Percentiles rank a stretch among this genome's conserved stretches.
These are phyloP conservation scores for Komagataea norvegica DNA, from an alignment of 1,139 yeast genomes.

Conservation along the genomic window DNA sequence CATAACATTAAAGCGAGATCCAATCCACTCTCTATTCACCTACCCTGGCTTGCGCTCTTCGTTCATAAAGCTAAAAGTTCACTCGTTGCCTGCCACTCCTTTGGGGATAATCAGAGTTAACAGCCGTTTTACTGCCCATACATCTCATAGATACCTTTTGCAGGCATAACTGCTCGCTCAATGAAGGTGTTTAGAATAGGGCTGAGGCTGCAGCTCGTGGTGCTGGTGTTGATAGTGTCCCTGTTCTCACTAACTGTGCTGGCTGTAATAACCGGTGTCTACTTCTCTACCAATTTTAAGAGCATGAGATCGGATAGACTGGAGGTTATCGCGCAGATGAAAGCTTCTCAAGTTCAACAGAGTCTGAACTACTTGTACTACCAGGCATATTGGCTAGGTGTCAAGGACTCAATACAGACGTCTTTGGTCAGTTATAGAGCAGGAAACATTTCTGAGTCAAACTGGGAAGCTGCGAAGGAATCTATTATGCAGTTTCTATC, in stretches of 20 bases:
- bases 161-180: too few relatives aligned
- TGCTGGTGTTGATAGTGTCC: conserved; percentile 74
- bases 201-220: conserved; percentile 63
- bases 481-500: conserved; percentile 54
- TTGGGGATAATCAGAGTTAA: too few relatives aligned
- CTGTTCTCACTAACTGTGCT: conserved; percentile 68
- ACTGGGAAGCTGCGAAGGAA: conserved; percentile 39
- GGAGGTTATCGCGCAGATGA: conserved; percentile 73
- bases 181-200: conserved; percentile 30
- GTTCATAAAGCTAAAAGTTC: too few relatives aligned
- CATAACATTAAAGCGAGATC: too few relatives aligned
- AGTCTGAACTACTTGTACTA: conserved; percentile 57
- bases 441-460: conserved; percentile 56
- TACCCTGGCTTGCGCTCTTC: too few relatives aligned
- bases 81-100: too few relatives aligned
- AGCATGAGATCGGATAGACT: conserved; percentile 64
- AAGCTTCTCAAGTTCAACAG: conserved; percentile 75
- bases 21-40: too few relatives aligned
- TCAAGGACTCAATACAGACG: conserved; percentile 53
- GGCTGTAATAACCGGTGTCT: conserved; percentile 77
- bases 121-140: too few relatives aligned
- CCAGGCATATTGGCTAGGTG: conserved; percentile 66
- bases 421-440: conserved; percentile 64
- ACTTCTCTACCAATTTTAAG: conserved; percentile 62
- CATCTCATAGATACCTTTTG: too few relatives aligned